Evolutionary conservation across 2,329 filamentous ascomycete species (phyloP), one percentile per base, ranked within the genome.

Genomic region (Ceratocystis alfenasii): DNA sequence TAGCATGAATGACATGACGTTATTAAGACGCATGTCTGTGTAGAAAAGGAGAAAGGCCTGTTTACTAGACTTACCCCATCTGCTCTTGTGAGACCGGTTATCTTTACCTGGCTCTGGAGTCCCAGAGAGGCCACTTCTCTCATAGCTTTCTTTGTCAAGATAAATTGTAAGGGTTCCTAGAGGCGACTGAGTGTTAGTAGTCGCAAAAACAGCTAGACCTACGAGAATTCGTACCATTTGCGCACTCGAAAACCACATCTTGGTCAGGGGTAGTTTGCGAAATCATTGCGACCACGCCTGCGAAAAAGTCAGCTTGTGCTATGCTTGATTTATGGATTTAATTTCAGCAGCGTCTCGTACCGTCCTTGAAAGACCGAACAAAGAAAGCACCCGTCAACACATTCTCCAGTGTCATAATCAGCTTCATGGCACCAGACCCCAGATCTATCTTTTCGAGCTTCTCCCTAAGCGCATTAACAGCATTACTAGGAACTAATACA

Each of bases 231-330:
- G 63, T 77, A 83, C 90, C 91, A 70, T 90, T 82, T 66, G 77
- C 80, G 1, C 97, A 76, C 0, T 82, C 82, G 73, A 90, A 93
- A 2, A 87, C 79, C 70, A 88, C 89, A 71, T 92, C 87, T 1
- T 86, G 80, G 1, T 84, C 86, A 6, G 81, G 78, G 41, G 82
- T 81, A 12, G 90, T 91, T 74, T 92, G 83, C 0, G 92, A 96
- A 1, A 96, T 80, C 87, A 97, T 89, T 70, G 89, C 75, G 62
- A 95, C 78, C 72, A 90, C 86, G 4, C 90, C 90, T 91, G 67
- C 1, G 17, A 20, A 17, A 46, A 6, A n/a, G 15, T 28, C 15
- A 57, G 22, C 25, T 57, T n/a, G n/a, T 30, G 25, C n/a, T 28
- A 12, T 17, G 53, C 20, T 33, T 15, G 10, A 15, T 5, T 3